phyloP scores from a whole-genome alignment of 2,329 filamentous ascomycete species.

The Fusarium virguliforme region DNA sequence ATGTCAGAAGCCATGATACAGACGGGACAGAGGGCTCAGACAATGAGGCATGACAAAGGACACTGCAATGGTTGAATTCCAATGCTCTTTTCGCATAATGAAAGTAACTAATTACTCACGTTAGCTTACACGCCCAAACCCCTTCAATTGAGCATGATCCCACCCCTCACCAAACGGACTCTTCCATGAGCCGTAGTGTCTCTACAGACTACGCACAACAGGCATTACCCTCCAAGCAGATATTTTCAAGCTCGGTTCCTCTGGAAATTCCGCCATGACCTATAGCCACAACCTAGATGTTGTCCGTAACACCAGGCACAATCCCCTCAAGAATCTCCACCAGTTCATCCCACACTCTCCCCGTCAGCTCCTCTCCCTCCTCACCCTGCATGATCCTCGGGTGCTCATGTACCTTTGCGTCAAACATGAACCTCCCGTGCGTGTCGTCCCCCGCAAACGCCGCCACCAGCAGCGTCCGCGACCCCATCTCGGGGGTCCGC shows the following conservation, averaged over 20 bases:
- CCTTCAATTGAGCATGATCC: too few relatives aligned
- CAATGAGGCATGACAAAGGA: too few relatives aligned
- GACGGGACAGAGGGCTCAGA: too few relatives aligned
- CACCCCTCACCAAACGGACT: too few relatives aligned
- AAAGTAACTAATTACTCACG: too few relatives aligned
- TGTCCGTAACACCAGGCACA: constrained; percentile 58
- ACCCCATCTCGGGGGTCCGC: constrained; percentile 59
- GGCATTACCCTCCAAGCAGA: too few relatives aligned
- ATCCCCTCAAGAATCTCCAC: constrained; percentile 61
- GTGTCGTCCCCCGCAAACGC: constrained; percentile 57
- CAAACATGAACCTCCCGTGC: constrained; percentile 61
- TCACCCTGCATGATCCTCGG: constrained; percentile 52
- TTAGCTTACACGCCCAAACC: too few relatives aligned
- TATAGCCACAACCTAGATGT: constrained; percentile 47
- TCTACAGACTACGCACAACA: too few relatives aligned
- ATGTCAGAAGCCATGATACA: background rate
- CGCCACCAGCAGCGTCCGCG: constrained; percentile 58
- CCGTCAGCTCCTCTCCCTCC: constrained; percentile 57
- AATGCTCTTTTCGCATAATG: too few relatives aligned
- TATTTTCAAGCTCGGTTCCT: too few relatives aligned
- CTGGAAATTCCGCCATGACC: background rate
- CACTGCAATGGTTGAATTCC: too few relatives aligned
- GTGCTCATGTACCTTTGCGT: constrained; percentile 50
- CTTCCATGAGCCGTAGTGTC: too few relatives aligned
- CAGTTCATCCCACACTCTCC: constrained; percentile 62